A percentile compares a stretch with the other conserved stretches of the same genome.
Conservation (phyloP, 2,329 filamentous ascomycete genomes). For the Myotisia sp. region DNA sequence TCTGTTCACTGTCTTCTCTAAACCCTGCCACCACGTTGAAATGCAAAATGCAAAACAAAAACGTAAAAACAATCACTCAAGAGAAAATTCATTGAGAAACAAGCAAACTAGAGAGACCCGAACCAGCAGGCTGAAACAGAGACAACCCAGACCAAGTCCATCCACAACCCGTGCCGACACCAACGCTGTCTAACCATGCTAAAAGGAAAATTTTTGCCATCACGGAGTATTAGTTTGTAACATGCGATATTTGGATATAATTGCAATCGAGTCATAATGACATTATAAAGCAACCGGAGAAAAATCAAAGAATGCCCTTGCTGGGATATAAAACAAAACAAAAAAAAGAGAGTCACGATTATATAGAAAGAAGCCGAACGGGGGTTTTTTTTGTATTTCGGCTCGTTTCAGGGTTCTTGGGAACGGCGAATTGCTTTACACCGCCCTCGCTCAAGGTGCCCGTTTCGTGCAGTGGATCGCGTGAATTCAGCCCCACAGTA, state of each 20-base stretch:
- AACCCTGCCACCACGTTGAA: no score
- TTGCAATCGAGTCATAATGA: no score
- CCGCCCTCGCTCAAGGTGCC: constrained; percentile 75
- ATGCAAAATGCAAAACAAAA: not conserved
- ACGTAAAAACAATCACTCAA: not conserved
- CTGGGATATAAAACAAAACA: constrained; percentile 1
- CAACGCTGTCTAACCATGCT: not conserved
- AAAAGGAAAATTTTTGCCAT: constrained; percentile 3
- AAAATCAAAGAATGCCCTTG: no score
- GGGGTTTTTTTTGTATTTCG: not conserved
- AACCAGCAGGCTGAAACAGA: no score
- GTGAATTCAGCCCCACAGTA: constrained; percentile 91
- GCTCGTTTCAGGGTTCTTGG: no score
- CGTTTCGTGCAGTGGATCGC: constrained; percentile 73
- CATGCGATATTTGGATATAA: no score
- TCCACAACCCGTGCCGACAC: not conserved
- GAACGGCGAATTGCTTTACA: constrained; percentile 68
- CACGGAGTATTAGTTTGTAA: no score
- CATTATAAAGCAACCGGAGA: no score
- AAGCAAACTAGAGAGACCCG: no score
- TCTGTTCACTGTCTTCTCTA: no score
- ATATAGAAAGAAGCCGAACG: not conserved
- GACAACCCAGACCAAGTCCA: no score
- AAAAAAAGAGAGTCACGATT: not conserved
- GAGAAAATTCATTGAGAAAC: not conserved